Evolutionary conservation across 2,329 filamentous ascomycete genomes (phyloP).

Genomic region (Alternaria sp.): DNA sequence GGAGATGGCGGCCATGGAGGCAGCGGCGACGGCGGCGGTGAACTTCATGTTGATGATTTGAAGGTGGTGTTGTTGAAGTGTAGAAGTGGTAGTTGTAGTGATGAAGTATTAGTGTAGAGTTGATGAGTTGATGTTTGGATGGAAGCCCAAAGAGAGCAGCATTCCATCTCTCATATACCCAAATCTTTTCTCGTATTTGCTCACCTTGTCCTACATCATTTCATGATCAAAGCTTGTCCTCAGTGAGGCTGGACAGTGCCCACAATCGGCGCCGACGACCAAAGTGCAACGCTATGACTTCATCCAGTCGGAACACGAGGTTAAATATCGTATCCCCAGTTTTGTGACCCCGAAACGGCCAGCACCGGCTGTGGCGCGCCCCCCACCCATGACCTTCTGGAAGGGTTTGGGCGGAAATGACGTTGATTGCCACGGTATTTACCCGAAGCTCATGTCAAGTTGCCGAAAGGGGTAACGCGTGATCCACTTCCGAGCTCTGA

Average conservation of each 20-base stretch:
- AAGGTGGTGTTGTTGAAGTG: conserved; percentile 11
- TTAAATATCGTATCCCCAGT: conserved; percentile 13
- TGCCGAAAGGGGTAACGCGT: not conserved
- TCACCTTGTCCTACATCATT: conserved; percentile 11
- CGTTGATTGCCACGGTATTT: conserved; percentile 9
- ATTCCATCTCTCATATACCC: conserved; percentile 13
- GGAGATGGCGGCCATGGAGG: conserved; percentile 33
- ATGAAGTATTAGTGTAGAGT: conserved; percentile 12
- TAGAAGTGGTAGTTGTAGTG: conserved; percentile 13
- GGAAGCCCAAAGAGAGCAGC: conserved; percentile 1
- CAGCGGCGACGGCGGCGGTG: conserved; percentile 32
- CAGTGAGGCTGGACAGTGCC: conserved; percentile 7
- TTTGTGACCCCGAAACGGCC: conserved; percentile 10
- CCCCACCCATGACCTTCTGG: conserved; percentile 6
- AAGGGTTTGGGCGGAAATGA: conserved; percentile 8
- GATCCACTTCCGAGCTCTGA: not conserved
- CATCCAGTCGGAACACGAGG: too few relatives aligned
- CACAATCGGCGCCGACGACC: conserved; percentile 10
- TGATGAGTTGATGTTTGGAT: conserved; percentile 13
- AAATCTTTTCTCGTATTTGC: conserved; percentile 8
- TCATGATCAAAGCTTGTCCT: not conserved
- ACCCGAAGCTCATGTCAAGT: not conserved
- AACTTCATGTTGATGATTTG: conserved; percentile 43
- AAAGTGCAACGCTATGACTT: conserved; percentile 13
- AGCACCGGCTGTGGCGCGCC: conserved; percentile 15